Evolutionary conservation across 2,329 filamentous ascomycete species (phyloP).

Genomic region (Magnaporthales sp.): DNA sequence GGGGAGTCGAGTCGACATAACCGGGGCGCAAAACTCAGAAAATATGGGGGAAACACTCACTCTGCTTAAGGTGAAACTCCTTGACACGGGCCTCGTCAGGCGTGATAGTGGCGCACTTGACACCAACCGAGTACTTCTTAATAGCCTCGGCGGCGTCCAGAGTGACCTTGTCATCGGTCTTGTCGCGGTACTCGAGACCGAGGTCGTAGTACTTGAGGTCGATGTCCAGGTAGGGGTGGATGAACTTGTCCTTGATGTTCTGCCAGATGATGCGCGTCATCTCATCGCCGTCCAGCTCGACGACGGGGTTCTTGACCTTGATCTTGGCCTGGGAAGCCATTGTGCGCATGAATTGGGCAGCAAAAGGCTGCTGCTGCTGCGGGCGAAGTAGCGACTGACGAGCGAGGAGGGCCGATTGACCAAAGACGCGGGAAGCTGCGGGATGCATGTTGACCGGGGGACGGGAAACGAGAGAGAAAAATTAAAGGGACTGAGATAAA

Average conservation of each 20-base stretch:
- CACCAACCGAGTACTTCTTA: conserved; percentile 96
- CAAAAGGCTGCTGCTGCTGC: not conserved
- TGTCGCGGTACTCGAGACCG: conserved; percentile 86
- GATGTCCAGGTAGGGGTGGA: conserved; percentile 89
- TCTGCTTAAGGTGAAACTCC: conserved; percentile 98
- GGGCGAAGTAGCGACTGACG: conserved; percentile 4
- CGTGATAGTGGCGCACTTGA: conserved; percentile 99
- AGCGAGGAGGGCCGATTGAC: conserved; percentile 8
- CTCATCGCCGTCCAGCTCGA: conserved; percentile 90
- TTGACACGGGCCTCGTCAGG: conserved; percentile 93
- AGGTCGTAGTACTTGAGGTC: conserved; percentile 98
- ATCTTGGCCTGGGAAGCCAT: conserved; percentile 64
- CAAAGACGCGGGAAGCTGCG: conserved; percentile 8
- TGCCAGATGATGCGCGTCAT: conserved; percentile 99
- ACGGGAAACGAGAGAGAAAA: not conserved
- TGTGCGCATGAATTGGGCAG: conserved; percentile 24
- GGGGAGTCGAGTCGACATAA: not conserved
- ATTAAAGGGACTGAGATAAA: not conserved
- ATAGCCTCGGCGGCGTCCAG: conserved; percentile 92
- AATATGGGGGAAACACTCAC: conserved; percentile 38
- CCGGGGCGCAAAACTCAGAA: conserved; percentile 3
- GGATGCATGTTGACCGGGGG: conserved; percentile 16
- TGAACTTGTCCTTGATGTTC: conserved; percentile 98
- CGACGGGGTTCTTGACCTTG: conserved; percentile 96
- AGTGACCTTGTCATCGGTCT: conserved; percentile 95